Conservation (phyloP, 805 yeast species). For the Saturnispora hagleri region DNA sequence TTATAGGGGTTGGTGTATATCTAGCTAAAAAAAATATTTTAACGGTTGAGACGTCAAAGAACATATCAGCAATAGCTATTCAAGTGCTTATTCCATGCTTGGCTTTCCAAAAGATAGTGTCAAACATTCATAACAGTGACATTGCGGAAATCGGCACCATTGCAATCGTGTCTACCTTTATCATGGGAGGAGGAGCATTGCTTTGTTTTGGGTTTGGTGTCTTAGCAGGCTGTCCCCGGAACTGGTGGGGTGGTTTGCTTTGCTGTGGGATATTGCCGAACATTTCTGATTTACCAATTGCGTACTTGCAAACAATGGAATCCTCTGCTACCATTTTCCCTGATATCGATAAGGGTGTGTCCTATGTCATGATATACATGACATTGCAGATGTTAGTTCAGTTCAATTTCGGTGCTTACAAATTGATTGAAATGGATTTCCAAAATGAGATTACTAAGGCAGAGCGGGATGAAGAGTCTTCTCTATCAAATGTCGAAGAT, state of each 20-base stretch:
- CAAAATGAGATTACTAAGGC: conserved; percentile 18
- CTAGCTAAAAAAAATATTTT: conserved; percentile 56
- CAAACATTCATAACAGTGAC: conserved; percentile 55
- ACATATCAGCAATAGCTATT: conserved; percentile 62
- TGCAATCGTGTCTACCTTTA: conserved; percentile 38
- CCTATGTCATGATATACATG: conserved; percentile 74
- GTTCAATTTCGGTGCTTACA: conserved; percentile 70
- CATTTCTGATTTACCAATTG: conserved; percentile 77
- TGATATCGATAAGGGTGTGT: conserved; percentile 62
- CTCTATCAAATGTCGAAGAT: not conserved
- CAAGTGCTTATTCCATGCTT: conserved; percentile 67
- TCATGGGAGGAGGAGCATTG: conserved; percentile 25
- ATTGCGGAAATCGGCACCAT: conserved; percentile 63
- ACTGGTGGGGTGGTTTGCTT: conserved; percentile 65
- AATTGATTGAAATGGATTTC: conserved; percentile 64
- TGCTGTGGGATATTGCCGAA: conserved; percentile 72
- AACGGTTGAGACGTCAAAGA: conserved; percentile 60
- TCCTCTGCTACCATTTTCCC: conserved; percentile 48
- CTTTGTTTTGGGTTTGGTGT: conserved; percentile 32
- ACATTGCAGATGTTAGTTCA: conserved; percentile 58
- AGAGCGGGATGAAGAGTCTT: not conserved
- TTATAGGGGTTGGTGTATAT: conserved; percentile 55
- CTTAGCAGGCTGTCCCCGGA: conserved; percentile 47
- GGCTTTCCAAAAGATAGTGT: conserved; percentile 63
- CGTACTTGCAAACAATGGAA: conserved; percentile 67